Base-by-base conservation (phyloP, 495 filamentous ascomycete species). In the Penicillium cinerascens region DNA sequence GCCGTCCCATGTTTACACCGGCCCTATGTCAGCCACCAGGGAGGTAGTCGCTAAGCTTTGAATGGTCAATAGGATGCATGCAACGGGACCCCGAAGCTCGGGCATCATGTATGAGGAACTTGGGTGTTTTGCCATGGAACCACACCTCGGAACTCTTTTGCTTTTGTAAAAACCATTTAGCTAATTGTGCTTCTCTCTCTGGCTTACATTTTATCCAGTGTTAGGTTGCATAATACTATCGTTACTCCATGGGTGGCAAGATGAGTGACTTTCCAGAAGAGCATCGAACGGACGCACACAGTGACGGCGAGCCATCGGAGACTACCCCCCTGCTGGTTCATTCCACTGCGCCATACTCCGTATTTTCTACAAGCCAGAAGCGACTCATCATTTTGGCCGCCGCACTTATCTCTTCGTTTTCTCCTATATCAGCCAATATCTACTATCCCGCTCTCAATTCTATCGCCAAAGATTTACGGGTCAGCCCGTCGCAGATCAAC, bases 371-470 rank as follows among this genome's bases (percentile, higher is more conserved):
- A 3, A 15, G n/a, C 10, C 60, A 67, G 39, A 69, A 69, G 44
- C 64, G 60, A 15, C 48, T 54, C 6, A 61, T 64, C 18, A 58
- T 64, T 6, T n/a, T 67, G 37, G 60, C 55, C 21, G 69, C 65
- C 25, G 67, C 69, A 18, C 58, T 59, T 37, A 65, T 57, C 15
- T 71, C 59, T 0, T 61, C 63, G 2, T 77, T 71, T 20, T 68
- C 68, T 4, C 68, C 76, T 0, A 55, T 79, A 8, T 78, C 76
- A 0, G 64, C 73, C 2, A 75, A 71, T 21, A 77, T 80, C 33
- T 82, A 78, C 52, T 75, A 75, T 25, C 78, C 78, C 8, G 66
- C 74, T 1, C 22, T 82, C 18, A 71, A 75, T 44, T 55, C 65
- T 3, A 63, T 82, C 5, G 59, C 72, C 1, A 44, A 59, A 13